A percentile compares a stretch with the other conserved stretches of the same genome.
These are phyloP conservation scores for Alternaria viburni DNA, from an alignment of 2,329 filamentous ascomycete genomes.

Conservation along the genomic window DNA sequence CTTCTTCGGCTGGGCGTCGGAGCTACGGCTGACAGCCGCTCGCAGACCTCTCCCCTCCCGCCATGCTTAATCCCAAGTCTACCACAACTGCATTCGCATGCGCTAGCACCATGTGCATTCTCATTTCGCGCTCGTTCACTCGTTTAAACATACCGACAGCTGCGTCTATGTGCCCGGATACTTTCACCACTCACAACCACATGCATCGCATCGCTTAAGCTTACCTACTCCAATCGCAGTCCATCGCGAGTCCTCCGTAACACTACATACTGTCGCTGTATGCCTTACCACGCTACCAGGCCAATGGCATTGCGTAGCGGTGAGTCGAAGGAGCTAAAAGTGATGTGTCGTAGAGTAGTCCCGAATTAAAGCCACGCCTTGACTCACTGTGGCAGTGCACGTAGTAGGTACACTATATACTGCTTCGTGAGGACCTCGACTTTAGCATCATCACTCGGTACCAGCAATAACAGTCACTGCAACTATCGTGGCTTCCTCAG, in stretches of 20 bases:
- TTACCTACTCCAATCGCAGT: not conserved
- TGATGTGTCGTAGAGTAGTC: not conserved
- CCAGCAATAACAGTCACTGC: no score
- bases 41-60: constrained; percentile 5
- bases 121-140: not conserved
- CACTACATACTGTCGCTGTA: not conserved
- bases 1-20: constrained; percentile 24
- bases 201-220: not conserved
- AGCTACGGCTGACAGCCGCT: constrained; percentile 26
- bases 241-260: not conserved
- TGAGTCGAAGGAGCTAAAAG: constrained; percentile 6
- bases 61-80: not conserved
- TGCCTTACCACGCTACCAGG: not conserved
- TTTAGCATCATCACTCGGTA: no score
- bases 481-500: not conserved
- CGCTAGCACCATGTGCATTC: not conserved
- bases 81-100: not conserved
- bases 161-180: no score
- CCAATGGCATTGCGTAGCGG: not conserved
- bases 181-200: not conserved
- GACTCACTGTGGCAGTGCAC: constrained; percentile 2
- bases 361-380: not conserved
- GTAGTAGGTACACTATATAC: not conserved
- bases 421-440: not conserved
- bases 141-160: not conserved